Conservation (phyloP, 139 green algal genomes). For the Haematococcus sp. region DNA sequence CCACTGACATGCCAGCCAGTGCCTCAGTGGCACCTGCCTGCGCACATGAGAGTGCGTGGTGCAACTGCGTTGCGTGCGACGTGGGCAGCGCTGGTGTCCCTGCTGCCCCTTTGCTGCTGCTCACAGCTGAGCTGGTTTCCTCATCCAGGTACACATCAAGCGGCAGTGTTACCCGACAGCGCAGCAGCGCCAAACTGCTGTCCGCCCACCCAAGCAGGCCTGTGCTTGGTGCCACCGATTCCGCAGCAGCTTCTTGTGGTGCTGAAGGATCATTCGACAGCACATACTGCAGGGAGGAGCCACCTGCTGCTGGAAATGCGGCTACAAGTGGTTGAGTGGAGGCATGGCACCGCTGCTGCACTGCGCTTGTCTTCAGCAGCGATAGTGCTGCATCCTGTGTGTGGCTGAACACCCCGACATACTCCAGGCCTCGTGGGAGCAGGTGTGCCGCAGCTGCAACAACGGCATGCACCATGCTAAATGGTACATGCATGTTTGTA, state of each 20-base stretch:
- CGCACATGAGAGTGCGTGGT: no score
- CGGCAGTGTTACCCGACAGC: background rate
- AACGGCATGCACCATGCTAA: background rate
- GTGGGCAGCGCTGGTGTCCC: no score
- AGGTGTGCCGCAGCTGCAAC: constrained; percentile 14
- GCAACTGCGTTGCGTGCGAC: no score
- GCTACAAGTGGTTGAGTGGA: background rate
- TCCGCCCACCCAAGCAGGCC: background rate
- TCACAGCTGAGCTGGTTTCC: background rate
- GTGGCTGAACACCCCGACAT: background rate
- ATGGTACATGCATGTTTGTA: no score
- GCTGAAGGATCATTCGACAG: background rate
- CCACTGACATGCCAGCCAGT: no score
- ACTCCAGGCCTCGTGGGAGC: constrained; percentile 5
- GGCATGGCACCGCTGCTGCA: background rate
- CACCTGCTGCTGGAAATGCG: background rate
- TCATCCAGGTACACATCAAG: constrained; percentile 13
- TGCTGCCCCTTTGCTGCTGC: no score
- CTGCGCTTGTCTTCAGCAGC: background rate
- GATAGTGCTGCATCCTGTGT: background rate
- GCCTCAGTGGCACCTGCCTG: no score
- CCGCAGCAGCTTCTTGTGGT: background rate
- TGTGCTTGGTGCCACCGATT: background rate
- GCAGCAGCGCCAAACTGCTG: background rate
- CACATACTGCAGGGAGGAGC: background rate